Evolutionary conservation across 495 filamentous ascomycete species (phyloP), one percentile per base, ranked within the genome.

Genomic region (Tuber brumale): DNA sequence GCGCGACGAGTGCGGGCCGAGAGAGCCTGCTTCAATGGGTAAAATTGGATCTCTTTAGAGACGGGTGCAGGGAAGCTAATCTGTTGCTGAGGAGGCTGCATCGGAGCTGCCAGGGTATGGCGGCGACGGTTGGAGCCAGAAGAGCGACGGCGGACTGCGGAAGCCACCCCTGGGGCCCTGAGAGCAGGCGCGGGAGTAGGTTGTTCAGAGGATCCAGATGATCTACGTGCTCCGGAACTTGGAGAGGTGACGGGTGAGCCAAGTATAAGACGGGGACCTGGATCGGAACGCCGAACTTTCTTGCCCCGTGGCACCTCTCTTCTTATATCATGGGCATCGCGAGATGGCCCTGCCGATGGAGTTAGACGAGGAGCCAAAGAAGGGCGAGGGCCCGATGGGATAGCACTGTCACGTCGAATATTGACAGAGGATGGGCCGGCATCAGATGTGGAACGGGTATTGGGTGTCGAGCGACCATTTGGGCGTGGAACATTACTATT

Each of bases 11-110:
- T 87, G 16, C 91, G 86, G 41, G 82, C 81, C 72, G 90, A 89
- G 69, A 93, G 79, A 3, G 89, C 86, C 57, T 90, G 87, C 31
- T 86, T 85, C 48, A 92, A 81, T 18, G 91, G 90, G 3, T 86
- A 86, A 77, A 90, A 92, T 72, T 92, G 89, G 0, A 91, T 73
- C 48, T 83, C 79, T 41, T 74, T 76, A 69, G 82, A 74, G 74
- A 83, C 35, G 1, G 78, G 72, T 27, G 76, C 41, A 14, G 76
- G 66, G 27, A 76, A 74, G 43, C 72, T 44, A 51, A 81, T 45
- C 37, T 72, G 57, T 37, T 76, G 75, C 9, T 41, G 78, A 43
- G 70, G 70, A 70, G 73, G 69, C 21, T 66, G 41, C 37, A 75
- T 75, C 23, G 73, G 43, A 46, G 75, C 76, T 16, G 81, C 81